Base-by-base conservation (phyloP, 1,284 basidiomycete genomes). In the Phellopilus nigrolimitatus region DNA sequence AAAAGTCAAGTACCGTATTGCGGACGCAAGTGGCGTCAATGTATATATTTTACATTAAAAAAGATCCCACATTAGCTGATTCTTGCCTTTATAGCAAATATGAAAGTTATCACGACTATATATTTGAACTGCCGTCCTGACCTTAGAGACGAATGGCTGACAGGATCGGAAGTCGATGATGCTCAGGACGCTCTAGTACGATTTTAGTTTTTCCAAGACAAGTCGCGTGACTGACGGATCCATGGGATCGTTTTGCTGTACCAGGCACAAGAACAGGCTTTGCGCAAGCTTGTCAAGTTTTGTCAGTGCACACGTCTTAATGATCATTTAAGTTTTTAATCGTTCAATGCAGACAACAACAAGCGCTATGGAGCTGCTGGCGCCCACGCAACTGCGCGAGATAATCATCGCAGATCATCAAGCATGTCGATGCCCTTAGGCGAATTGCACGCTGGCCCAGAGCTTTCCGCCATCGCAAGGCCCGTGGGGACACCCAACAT, bases 1-100 rank as follows among this genome's bases (percentile, higher is more conserved):
- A 99, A 99, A 76, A 95, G 91, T 59, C 97, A 99, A 78, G 94
- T 99, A 21, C 97, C 97, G 0, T 98, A 94, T 66, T 97, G 93
- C 64, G 97, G 97, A 10, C 80, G 95, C 41, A 98, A 98, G 71
- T 99, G 97, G 97, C 77, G 95, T 45, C 94, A 97, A 72, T 89
- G 94, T 94, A 68, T 64, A 81, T 64, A 37, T 15, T 37, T 27
- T 46, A 27, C 3, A 15, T 22, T 47, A 46, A 38, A 30, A 33
- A 36, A 21, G 37, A 36, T 24, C 30, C 42, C n/a, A 24, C 42
- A 38, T 31, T 17, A 53, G 39, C 17, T 3, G 8, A 15, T 22
- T 54, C 25, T 50, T 60, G 31, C 60, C 41, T 41, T 46, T 51
- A 22, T 62, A 95, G 92, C 90, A 21, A 99, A 99, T 66, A 99